Evolutionary conservation across 2,329 filamentous ascomycete species (phyloP), one percentile per base, ranked within the genome.

Genomic region (Sporothrix sp.): DNA sequence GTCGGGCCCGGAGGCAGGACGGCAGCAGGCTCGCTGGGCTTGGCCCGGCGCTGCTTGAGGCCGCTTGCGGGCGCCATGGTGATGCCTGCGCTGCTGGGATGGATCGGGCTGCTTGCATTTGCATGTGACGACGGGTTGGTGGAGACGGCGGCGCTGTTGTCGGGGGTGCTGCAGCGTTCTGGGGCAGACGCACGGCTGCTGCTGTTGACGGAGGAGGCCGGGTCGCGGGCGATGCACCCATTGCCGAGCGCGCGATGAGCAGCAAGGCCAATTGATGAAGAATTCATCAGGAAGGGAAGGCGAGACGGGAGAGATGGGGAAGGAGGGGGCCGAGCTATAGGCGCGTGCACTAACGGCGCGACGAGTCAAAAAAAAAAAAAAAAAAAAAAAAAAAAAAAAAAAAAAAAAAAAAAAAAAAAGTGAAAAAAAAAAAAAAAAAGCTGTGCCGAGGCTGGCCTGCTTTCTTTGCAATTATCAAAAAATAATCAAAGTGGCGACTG

Each of bases 211-310:
- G 37, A 2, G 14, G 39, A 4, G 20, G 54, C 45, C 28, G 52
- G 32, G 28, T 56, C 54, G 51, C 52, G 54, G 48, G 37, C 20
- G 18, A 36, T 42, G 46, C 30, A 47, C 33, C 49, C 56, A 58
- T 56, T 52, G 43, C 51, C 42, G 16, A 46, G 43, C 7, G 52
- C 43, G 40, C 47, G 45, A 40, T 42, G 50, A 25, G 50, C 40
- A 45, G 44, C 40, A 7, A 43, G 32, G 14, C 40, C 20, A 28
- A 47, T 50, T 20, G 49, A 28, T 13, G 46, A 48, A 9, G 50
- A 27, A 30, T 33, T 46, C 37, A 48, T 51, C 33, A 20, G 9
- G 36, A 18, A 28, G 27, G 21, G 6, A 25, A 25, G 8, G 11
- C 25, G 8, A n/a, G 6, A 18, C 6, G 42, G 30, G 16, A n/a